phyloP scores from a whole-genome alignment of 2,329 filamentous ascomycete genomes.

The Hymenoscyphus salicellus region DNA sequence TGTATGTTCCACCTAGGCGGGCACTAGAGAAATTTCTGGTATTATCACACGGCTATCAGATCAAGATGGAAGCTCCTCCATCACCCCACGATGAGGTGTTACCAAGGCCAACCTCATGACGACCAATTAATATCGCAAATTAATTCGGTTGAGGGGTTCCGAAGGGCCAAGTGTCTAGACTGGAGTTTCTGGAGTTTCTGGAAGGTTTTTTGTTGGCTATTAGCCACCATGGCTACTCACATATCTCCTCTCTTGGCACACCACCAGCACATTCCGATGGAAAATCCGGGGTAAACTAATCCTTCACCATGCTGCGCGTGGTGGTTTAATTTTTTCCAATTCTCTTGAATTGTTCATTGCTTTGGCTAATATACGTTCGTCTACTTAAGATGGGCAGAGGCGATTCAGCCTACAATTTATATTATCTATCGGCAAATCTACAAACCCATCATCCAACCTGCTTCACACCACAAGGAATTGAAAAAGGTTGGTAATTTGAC shows the following conservation, averaged over 20 bases:
- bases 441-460: neutral
- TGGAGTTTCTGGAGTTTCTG: neutral
- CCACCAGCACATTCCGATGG: neutral
- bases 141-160: neutral
- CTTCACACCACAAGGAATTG: neutral
- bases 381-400: neutral
- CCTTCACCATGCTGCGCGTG: neutral
- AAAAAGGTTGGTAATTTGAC: neutral
- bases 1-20: neutral
- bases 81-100: neutral
- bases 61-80: neutral
- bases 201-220: neutral
- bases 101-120: neutral
- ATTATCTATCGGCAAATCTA: neutral
- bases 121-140: neutral
- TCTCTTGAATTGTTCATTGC: neutral
- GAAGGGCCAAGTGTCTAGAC: neutral
- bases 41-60: neutral
- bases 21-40: too few species aligned
- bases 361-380: neutral
- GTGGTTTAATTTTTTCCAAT: neutral
- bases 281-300: conserved; percentile 2
- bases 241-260: neutral
- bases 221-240: neutral
- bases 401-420: neutral